Conservation (phyloP, 1,139 yeast species). For the Blastobotrys elegans region DNA sequence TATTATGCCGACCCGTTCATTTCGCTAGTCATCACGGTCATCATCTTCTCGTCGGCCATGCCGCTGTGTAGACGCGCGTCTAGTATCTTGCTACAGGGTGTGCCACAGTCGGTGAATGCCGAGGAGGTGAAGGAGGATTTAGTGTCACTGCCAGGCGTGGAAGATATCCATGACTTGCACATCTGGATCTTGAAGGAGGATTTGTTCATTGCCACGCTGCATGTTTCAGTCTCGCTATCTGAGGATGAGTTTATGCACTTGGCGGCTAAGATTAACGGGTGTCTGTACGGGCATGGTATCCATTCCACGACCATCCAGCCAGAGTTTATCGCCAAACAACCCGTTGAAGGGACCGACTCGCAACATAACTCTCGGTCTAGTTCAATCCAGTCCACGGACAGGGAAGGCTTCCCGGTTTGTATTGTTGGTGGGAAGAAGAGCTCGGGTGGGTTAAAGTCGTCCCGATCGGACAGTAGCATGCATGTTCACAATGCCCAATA, state of each 20-base stretch:
- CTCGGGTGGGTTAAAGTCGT: slow-evolving; percentile 9
- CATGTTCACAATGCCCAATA: neutral
- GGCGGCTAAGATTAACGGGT: slow-evolving; percentile 70
- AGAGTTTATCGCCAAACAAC: slow-evolving; percentile 46
- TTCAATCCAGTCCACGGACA: neutral
- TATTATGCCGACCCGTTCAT: slow-evolving; percentile 81
- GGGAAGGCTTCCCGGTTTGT: slow-evolving; percentile 3
- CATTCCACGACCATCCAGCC: slow-evolving; percentile 97
- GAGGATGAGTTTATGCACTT: slow-evolving; percentile 66
- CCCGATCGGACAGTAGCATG: neutral
- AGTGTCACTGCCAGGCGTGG: slow-evolving; percentile 60
- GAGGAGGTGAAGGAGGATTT: slow-evolving; percentile 69
- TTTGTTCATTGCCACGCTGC: slow-evolving; percentile 81
- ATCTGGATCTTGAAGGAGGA: slow-evolving; percentile 95
- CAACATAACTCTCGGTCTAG: neutral
- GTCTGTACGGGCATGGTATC: slow-evolving; percentile 78
- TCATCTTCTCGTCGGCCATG: slow-evolving; percentile 85
- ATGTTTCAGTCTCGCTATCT: slow-evolving; percentile 62
- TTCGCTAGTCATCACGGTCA: slow-evolving; percentile 77
- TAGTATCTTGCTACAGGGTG: slow-evolving; percentile 84
- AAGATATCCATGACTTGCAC: slow-evolving; percentile 90
- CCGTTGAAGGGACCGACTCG: too few species aligned
- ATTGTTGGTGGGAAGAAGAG: slow-evolving; percentile 11
- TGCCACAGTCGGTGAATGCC: slow-evolving; percentile 77
- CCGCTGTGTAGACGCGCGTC: slow-evolving; percentile 87